A percentile compares a stretch with the other conserved stretches of the same genome.
These are phyloP conservation scores for Penicillium sp. DNA, from an alignment of 2,329 filamentous ascomycete species.

Conservation along the genomic window DNA sequence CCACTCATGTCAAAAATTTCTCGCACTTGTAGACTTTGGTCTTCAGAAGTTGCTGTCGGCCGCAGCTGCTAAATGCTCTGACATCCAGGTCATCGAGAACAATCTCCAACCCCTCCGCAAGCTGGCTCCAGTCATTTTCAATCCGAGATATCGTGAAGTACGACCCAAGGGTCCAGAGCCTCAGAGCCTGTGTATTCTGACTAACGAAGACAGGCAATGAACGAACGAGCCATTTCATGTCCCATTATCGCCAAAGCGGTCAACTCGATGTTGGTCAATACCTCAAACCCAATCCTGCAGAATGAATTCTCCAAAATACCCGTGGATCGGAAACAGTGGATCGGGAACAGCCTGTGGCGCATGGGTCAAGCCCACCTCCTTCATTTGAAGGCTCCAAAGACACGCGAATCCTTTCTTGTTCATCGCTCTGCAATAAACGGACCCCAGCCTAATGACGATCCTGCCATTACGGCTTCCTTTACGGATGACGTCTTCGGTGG, in stretches of 20 bases:
- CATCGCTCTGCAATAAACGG: background rate
- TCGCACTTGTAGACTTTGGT: conserved; percentile 27
- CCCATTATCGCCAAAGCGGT: conserved; percentile 38
- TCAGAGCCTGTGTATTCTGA: no score
- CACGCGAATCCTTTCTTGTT: background rate
- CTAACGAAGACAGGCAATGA: conserved; percentile 31
- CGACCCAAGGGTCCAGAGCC: background rate
- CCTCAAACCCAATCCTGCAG: conserved; percentile 4
- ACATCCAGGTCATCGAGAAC: conserved; percentile 1
- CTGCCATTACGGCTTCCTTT: background rate
- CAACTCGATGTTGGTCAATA: conserved; percentile 27
- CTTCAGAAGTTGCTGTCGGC: conserved; percentile 24
- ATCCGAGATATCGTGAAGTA: conserved; percentile 32
- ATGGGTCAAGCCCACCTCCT: background rate
- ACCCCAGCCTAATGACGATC: background rate
- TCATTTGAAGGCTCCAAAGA: background rate
- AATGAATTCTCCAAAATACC: background rate
- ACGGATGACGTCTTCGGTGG: background rate
- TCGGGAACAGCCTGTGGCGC: background rate
- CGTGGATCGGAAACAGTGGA: background rate
- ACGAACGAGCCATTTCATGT: conserved; percentile 36
- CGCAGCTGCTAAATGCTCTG: background rate
- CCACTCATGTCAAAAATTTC: conserved; percentile 2
- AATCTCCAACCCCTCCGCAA: conserved; percentile 20
- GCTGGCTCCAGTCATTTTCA: conserved; percentile 33